These are phyloP conservation scores for Orbilia ellipsospora DNA, from an alignment of 2,329 filamentous ascomycete genomes.

Conservation along the genomic window DNA sequence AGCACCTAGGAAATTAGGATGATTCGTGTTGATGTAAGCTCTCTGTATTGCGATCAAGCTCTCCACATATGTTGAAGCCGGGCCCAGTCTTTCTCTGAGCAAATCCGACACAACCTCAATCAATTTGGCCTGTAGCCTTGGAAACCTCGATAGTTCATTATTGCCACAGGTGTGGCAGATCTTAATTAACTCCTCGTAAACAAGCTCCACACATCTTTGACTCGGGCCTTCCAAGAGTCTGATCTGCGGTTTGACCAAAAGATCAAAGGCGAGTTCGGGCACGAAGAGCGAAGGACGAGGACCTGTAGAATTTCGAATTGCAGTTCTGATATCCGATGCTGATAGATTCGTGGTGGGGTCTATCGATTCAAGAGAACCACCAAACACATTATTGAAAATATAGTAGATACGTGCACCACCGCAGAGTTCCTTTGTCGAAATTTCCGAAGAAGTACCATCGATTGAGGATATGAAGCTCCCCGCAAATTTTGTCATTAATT, in stretches of 20 bases:
- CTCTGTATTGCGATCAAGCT: conserved; percentile 97
- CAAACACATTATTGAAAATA: conserved; percentile 99
- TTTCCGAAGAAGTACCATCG: conserved; percentile 97
- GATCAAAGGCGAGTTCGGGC: conserved; percentile 95
- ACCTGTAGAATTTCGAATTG: conserved; percentile 97
- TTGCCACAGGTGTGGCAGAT: conserved; percentile 99
- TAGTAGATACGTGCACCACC: conserved; percentile 97
- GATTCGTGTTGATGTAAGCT: conserved; percentile 99
- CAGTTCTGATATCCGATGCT: conserved; percentile 92
- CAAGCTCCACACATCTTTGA: conserved; percentile 95
- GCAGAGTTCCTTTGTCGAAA: conserved; percentile 97
- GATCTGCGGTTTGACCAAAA: conserved; percentile 97
- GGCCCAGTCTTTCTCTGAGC: conserved; percentile 88
- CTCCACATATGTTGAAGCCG: conserved; percentile 89
- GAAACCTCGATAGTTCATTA: conserved; percentile 90
- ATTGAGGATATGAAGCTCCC: conserved; percentile 98
- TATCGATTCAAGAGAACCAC: conserved; percentile 93
- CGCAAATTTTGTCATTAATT: conserved; percentile 98
- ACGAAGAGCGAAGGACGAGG: conserved; percentile 96
- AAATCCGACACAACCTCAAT: conserved; percentile 98
- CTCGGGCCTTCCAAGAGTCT: conserved; percentile 94
- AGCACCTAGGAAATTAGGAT: conserved; percentile 96
- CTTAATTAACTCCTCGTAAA: conserved; percentile 99
- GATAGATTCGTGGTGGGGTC: conserved; percentile 96
- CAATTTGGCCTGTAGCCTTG: conserved; percentile 91